Conservation (phyloP, 768 basidiomycete species). For the Agrocybe pediades region DNA sequence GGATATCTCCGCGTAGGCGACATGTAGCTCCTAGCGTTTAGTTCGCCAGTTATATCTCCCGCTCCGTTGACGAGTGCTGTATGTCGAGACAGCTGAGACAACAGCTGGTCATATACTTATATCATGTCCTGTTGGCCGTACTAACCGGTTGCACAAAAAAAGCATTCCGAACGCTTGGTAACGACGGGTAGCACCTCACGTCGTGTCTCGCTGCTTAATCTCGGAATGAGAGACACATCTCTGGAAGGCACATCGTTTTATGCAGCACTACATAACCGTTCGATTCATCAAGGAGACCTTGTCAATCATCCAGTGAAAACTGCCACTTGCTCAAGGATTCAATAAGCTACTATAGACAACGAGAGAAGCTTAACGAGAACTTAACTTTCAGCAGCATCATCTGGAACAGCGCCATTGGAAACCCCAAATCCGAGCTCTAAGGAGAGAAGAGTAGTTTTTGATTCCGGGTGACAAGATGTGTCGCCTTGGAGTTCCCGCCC, state of each 20-base stretch:
- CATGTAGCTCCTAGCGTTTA: neutral
- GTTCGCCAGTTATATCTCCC: neutral
- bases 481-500: neutral
- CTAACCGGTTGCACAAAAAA: neutral
- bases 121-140: neutral
- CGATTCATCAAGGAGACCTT: too few species aligned
- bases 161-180: neutral
- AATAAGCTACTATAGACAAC: too few species aligned
- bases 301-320: too few species aligned
- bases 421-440: neutral
- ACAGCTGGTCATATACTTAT: neutral
- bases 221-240: too few species aligned
- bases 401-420: too few species aligned
- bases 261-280: too few species aligned
- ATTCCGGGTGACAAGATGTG: neutral
- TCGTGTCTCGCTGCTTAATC: neutral
- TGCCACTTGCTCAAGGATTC: slow-evolving; percentile 4
- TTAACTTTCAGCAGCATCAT: neutral
- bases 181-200: neutral
- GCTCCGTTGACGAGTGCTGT: neutral
- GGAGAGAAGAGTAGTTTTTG: neutral
- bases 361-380: neutral
- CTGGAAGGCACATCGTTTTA: too few species aligned
- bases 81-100: neutral
- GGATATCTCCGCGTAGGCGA: neutral